Base-by-base conservation (phyloP, 495 filamentous ascomycete species). In the Penicillium herquei region DNA sequence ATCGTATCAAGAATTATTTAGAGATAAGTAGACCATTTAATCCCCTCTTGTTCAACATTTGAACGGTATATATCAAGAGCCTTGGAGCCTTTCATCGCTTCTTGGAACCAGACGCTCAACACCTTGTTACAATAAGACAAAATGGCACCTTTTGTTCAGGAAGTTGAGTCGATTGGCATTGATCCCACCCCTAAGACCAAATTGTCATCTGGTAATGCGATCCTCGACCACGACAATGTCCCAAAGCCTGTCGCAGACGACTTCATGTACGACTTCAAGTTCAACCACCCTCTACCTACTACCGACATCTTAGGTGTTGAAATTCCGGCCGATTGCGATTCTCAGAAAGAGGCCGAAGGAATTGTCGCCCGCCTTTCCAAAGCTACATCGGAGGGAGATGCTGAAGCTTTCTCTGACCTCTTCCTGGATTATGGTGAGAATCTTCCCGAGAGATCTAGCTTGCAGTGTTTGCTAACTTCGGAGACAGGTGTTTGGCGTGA, bases 251-350 rank as follows among this genome's bases (percentile, higher is more conserved):
- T 72, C 40, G 52, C 54, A 8, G 48, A 63, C 18, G 47, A 54
- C 42, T 54, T 59, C 47, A 66, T 62, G 63, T 56, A 68, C 58
- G 52, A 75, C 51, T 54, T 61, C 55, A 78, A 78, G 42, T 60
- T 59, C 42, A 79, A 78, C 50, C 56, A 59, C 43, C 34, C n/a
- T 45, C 63, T 66, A 12, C 63, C 63, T 14, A 63, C 63, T 17
- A 49, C 52, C 26, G 54, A 58, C 16, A 34, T 55, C 3, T 32
- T 56, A 18, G 63, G 56, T 7, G 32, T 60, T 53, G 40, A 63
- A 10, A 55, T 66, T 42, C 56, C 59, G 16, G 26, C 30, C 32
- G 54, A 66, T 47, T 59, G 56, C 33, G 46, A 62, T 52, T 51
- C 53, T 37, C 52, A 60, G 33, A 63, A 58, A 48, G 53, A 57